Conservation (phyloP, 2,329 filamentous ascomycete species). For the Tolypocladium album region DNA sequence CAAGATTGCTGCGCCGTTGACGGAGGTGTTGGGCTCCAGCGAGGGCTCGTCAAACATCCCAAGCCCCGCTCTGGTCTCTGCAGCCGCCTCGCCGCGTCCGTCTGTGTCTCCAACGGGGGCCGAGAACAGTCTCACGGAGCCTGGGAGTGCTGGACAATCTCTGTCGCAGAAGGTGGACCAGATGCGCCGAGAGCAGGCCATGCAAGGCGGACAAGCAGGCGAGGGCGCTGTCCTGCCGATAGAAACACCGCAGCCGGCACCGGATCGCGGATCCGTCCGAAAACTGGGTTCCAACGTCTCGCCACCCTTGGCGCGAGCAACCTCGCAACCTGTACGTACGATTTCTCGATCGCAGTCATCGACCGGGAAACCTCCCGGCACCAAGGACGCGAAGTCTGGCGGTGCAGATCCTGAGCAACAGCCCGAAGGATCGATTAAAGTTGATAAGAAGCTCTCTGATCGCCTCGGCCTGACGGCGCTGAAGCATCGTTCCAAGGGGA, state of each 20-base stretch:
- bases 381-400: constrained; percentile 22
- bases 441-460: constrained; percentile 70
- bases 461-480: constrained; percentile 55
- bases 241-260: constrained; percentile 12
- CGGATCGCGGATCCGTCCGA: constrained; percentile 29
- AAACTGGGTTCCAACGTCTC: constrained; percentile 34
- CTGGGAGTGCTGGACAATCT: constrained; percentile 10
- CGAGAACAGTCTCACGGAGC: constrained; percentile 8
- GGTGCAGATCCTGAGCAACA: constrained; percentile 12
- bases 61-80: not conserved
- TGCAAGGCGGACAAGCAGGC: constrained; percentile 13
- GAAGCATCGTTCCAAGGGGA: constrained; percentile 46
- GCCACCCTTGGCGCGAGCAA: constrained; percentile 41
- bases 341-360: constrained; percentile 35
- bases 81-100: constrained; percentile 5
- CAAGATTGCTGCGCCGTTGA: constrained; percentile 8
- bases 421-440: constrained; percentile 31
- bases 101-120: constrained; percentile 10
- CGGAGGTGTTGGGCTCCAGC: not conserved
- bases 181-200: constrained; percentile 36
- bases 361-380: constrained; percentile 27
- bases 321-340: constrained; percentile 39
- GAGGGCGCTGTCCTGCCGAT: not conserved
- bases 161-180: constrained; percentile 39
- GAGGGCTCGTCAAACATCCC: not conserved